Evolutionary conservation across 768 basidiomycete species (phyloP), one percentile per base, ranked within the genome.

Genomic region (Naganishia antarctica): DNA sequence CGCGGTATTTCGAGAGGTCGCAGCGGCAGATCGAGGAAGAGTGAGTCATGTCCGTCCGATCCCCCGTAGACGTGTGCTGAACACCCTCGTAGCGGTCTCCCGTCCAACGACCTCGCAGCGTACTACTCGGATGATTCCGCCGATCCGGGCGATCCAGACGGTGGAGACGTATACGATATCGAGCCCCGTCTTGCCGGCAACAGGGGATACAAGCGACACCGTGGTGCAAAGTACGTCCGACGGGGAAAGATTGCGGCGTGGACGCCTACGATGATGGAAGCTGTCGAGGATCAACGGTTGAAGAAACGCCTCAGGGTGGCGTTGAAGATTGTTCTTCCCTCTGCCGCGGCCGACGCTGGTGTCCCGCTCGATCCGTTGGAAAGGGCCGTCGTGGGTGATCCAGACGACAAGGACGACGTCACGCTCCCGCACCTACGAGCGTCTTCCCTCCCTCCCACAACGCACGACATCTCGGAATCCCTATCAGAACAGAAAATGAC

Each of bases 221-320:
- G 58, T 11, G 62, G 69, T n/a, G 68, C 72, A 5, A 67, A 72
- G 18, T 77, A 70, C 47, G 68, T 72, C 43, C 68, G 76, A 1
- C 66, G 66, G 34, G 76, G 76, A 12, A 78, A 77, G 68, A 70
- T 76, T 28, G 71, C 67, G 53, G 73, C 74, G 4, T 78, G 78
- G 78, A 70, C 69, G n/a, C 76, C 74, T 13, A 57, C 51, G 51
- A 53, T 61, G 69, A 21, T 76, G 64, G 58, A 74, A 41, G 74
- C 75, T 11, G 63, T 65, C 21, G 64, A 68, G 28, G 65, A 70
- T 18, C 40, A 58, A 18, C 65, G 65, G 3, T 66, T 66, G 4
- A 66, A 71, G 16, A 70, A 70, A 47, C 44, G 76, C 25, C 53
- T 77, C 48, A 69, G 66, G 59, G 26, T 66, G 0, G 71, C 67